These are phyloP conservation scores for Setaria italica DNA, from an alignment of 202 grass and related monocot genomes.

Conservation along the genomic window DNA sequence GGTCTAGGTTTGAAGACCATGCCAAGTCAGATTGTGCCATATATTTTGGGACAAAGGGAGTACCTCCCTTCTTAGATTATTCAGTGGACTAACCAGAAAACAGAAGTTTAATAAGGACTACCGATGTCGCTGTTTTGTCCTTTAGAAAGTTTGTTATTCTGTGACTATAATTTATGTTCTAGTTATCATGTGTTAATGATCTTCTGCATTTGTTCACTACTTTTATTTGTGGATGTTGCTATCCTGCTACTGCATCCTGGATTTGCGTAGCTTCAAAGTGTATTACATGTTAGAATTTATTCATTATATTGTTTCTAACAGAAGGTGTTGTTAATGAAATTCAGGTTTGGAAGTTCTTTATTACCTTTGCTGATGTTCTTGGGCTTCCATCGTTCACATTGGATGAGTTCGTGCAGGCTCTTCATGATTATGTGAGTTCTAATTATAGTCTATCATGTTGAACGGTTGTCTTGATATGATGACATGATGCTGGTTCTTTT, in stretches of 20 bases:
- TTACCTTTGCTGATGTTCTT: conserved; percentile 86
- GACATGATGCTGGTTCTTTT: conserved; percentile 24
- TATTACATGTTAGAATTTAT: conserved; percentile 29
- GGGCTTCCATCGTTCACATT: conserved; percentile 87
- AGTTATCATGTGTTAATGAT: not conserved
- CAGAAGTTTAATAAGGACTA: conserved; percentile 24
- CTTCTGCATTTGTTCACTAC: not conserved
- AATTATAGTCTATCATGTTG: conserved; percentile 33
- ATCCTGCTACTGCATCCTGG: not conserved
- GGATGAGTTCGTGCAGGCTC: conserved; percentile 96
- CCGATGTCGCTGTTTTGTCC: not conserved
- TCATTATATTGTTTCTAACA: conserved; percentile 34
- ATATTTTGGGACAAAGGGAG: not conserved
- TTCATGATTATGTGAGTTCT: conserved; percentile 97
- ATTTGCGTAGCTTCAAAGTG: conserved; percentile 36
- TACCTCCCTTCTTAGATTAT: not conserved
- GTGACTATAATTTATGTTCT: not conserved
- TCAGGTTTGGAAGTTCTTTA: conserved; percentile 97
- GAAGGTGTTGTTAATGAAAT: conserved; percentile 33
- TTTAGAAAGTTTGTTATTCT: conserved; percentile 1
- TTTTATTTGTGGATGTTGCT: conserved; percentile 8
- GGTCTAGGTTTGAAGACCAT: not conserved
- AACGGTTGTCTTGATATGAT: conserved; percentile 28
- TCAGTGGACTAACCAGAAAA: not conserved
- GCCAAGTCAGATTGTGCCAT: not conserved